A percentile compares a stretch with the other conserved stretches of the same genome.
Evolutionary conservation across 176 grass and related monocot species (phyloP).

Genomic region (Carex scoparia): DNA sequence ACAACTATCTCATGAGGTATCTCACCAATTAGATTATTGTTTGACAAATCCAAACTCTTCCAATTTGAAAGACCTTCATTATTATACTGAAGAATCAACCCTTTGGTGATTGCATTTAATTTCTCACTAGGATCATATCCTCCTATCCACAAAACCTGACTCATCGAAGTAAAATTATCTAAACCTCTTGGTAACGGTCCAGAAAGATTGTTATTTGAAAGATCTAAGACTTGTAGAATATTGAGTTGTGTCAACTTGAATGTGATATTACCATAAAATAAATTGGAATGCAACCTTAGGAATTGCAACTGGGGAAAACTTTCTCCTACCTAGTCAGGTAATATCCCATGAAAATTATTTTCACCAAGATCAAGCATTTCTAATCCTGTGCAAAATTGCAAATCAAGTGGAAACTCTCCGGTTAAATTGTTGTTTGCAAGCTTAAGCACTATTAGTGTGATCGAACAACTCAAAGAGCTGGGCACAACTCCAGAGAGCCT

Average conservation of each 20-base stretch:
- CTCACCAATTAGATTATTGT: conserved; percentile 14
- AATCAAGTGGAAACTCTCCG: conserved; percentile 28
- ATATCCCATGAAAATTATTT: neutral
- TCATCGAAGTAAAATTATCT: conserved; percentile 1
- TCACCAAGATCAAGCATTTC: conserved; percentile 12
- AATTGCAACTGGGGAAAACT: neutral
- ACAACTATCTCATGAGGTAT: conserved; percentile 23
- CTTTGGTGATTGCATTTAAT: conserved; percentile 24
- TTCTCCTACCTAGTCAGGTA: neutral
- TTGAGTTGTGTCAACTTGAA: neutral
- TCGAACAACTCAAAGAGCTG: conserved; percentile 1
- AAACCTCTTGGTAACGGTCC: conserved; percentile 7
- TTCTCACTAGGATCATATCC: fast-evolving
- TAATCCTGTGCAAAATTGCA: conserved; percentile 3
- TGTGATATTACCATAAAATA: conserved; percentile 25
- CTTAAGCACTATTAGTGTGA: neutral
- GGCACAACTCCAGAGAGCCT: neutral
- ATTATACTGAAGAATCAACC: conserved; percentile 7
- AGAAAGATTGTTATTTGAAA: conserved; percentile 25
- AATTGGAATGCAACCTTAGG: conserved; percentile 12
- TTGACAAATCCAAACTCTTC: conserved; percentile 27
- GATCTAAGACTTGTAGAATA: conserved; percentile 11
- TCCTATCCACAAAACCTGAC: fast-evolving
- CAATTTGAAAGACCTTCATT: fast-evolving
- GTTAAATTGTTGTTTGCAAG: conserved; percentile 24